These are phyloP conservation scores for Candida sakaeoensis DNA, from an alignment of 805 yeast genomes.

Conservation along the genomic window DNA sequence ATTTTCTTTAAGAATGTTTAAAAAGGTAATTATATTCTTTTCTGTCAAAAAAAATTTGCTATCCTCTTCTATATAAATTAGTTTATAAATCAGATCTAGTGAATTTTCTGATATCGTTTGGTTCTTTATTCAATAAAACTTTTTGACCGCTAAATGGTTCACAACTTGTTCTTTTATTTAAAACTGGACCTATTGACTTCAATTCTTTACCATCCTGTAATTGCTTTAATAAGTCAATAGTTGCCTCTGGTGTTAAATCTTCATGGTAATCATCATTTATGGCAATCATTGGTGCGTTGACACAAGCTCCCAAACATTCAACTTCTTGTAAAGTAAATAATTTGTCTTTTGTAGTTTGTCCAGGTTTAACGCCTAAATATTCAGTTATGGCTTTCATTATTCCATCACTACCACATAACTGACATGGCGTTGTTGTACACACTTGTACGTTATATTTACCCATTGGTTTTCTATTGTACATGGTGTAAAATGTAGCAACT, in stretches of 20 bases:
- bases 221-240: slow-evolving; percentile 56
- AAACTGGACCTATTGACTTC: slow-evolving; percentile 61
- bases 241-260: slow-evolving; percentile 69
- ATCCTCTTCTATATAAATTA: no score
- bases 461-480: slow-evolving; percentile 84
- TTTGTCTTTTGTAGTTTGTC: slow-evolving; percentile 73
- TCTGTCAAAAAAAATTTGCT: background rate
- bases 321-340: slow-evolving; percentile 81
- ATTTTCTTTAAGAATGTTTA: background rate
- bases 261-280: slow-evolving; percentile 80
- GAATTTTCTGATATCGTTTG: slow-evolving; percentile 63
- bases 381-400: slow-evolving; percentile 65
- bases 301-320: slow-evolving; percentile 90
- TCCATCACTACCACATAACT: slow-evolving; percentile 77
- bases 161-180: slow-evolving; percentile 60
- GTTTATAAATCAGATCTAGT: slow-evolving; percentile 67
- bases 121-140: slow-evolving; percentile 55
- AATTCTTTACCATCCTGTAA: slow-evolving; percentile 61
- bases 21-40: no score
- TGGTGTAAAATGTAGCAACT: slow-evolving; percentile 88
- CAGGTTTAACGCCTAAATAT: slow-evolving; percentile 63
- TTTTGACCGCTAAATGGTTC: slow-evolving; percentile 75
- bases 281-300: slow-evolving; percentile 86
- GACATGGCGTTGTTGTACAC: slow-evolving; percentile 89
- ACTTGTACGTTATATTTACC: slow-evolving; percentile 82